Percentiles rank a stretch among this genome's conserved stretches.
phyloP scores from a whole-genome alignment of 2,329 filamentous ascomycete species.

The Penicillium capsulatum region DNA sequence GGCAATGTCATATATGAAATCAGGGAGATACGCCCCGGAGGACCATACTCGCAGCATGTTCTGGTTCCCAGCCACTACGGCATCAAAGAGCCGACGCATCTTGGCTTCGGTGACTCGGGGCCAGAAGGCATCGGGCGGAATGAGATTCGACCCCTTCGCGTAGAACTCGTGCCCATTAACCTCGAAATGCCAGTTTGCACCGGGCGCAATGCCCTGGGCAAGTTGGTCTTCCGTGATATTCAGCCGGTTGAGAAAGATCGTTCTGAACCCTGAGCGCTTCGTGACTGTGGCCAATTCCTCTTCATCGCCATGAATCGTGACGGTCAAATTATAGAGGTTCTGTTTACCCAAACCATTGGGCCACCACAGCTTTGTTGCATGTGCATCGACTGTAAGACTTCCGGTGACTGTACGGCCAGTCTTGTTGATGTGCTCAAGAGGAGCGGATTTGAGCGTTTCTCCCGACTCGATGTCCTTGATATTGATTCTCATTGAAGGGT shows the following conservation, averaged over 20 bases:
- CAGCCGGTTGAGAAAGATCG: conserved; percentile 56
- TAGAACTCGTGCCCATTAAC: conserved; percentile 62
- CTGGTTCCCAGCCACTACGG: conserved; percentile 56
- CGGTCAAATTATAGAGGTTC: conserved; percentile 54
- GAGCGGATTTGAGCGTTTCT: conserved; percentile 36
- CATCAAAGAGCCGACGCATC: conserved; percentile 53
- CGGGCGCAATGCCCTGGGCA: conserved; percentile 52
- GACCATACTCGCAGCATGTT: conserved; percentile 64
- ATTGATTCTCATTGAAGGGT: conserved; percentile 45
- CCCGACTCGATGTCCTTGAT: conserved; percentile 45
- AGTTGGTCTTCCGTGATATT: conserved; percentile 54
- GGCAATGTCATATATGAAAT: conserved; percentile 61
- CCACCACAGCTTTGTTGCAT: conserved; percentile 57
- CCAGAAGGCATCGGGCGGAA: conserved; percentile 61
- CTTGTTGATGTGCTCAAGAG: conserved; percentile 40
- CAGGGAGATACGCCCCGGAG: conserved; percentile 56
- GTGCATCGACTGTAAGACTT: conserved; percentile 40
- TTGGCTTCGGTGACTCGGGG: conserved; percentile 53
- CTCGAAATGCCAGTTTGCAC: conserved; percentile 62
- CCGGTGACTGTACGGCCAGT: conserved; percentile 49
- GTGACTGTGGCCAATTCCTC: conserved; percentile 43
- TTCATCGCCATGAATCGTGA: conserved; percentile 44
- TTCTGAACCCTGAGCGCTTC: conserved; percentile 58
- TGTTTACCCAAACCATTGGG: conserved; percentile 55
- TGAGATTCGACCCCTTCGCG: conserved; percentile 61